These are phyloP conservation scores for Zygoascus meyerae DNA, from an alignment of 1,139 yeast genomes.

Conservation along the genomic window DNA sequence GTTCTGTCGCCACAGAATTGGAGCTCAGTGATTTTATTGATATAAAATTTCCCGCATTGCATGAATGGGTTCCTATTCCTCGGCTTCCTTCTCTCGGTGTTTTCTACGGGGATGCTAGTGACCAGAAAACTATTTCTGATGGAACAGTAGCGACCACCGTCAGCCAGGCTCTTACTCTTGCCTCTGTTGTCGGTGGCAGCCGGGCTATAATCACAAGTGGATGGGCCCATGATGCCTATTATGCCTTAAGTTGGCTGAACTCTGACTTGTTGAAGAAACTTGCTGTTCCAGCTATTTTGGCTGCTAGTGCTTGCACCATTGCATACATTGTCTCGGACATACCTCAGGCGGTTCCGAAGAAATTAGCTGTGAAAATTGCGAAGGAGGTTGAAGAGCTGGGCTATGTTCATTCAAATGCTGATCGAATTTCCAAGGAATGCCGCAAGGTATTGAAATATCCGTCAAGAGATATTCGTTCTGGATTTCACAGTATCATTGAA, in stretches of 20 bases:
- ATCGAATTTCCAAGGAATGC: conserved; percentile 74
- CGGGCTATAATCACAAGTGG: conserved; percentile 28
- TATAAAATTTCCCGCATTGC: conserved; percentile 23
- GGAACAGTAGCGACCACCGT: conserved; percentile 29
- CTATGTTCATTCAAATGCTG: conserved; percentile 72
- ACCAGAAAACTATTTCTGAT: conserved; percentile 3
- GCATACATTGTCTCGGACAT: conserved; percentile 71
- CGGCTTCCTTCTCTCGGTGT: neutral
- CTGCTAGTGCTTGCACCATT: conserved; percentile 53
- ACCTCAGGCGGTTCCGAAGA: conserved; percentile 84
- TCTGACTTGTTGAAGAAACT: conserved; percentile 31
- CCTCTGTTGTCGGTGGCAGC: conserved; percentile 36
- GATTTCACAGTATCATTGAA: conserved; percentile 68
- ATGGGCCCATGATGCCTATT: conserved; percentile 27
- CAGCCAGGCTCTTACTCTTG: conserved; percentile 37
- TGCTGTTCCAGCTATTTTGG: conserved; percentile 44
- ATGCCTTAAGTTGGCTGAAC: conserved; percentile 21
- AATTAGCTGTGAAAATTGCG: conserved; percentile 67
- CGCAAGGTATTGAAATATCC: conserved; percentile 78
- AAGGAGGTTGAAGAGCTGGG: conserved; percentile 59
- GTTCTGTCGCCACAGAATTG: conserved; percentile 54
- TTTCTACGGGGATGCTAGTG: neutral
- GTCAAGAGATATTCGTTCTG: conserved; percentile 71
- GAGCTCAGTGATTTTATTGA: conserved; percentile 70
- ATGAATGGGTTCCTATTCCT: conserved; percentile 18